Evolutionary conservation across 129 eudicot species (phyloP), one percentile per base, ranked within the genome.

Genomic region (Chrysanthemum makinoi): DNA sequence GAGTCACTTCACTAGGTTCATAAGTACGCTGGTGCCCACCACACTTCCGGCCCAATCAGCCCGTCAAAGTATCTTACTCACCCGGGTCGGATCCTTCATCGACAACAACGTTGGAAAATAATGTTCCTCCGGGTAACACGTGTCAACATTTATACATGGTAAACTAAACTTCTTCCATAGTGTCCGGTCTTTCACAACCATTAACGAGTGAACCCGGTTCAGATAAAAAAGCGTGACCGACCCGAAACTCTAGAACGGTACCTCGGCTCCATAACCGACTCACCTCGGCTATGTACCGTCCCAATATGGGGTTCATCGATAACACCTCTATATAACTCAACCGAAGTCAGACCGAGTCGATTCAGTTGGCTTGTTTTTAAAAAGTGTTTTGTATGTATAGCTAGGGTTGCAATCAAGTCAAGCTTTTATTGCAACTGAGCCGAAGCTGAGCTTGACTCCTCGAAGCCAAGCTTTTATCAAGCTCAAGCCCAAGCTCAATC

Each of bases 71-170:
- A 24, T 69, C 7, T 54, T 54, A 10, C 86, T 83, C 16, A 86
- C 79, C 10, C 97, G 88, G 1, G 73, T 56, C 1, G 95, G 91
- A 82, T 87, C 97, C 84, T 80, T 80, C 95, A 91, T 91, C 1
- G 91, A 87, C 74, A 87, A 78, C 10, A 91, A 79, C 20, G 97
- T 91, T 56, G 97, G 89, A 48, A 91, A 91, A 62, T 91, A 91
- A 65, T 91, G 97, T 62, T 91, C 95, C 20, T 91, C 97, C 24
- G 97, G 95, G 75, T 87, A 91, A 70, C 97, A 91, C 17, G 97
- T 77, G 43, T 85, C 64, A n/a, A 71, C 22, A 69, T 87, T 73
- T 51, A 77, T 58, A 72, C 97, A 91, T 2, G 91, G 89, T 63
- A 85, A 24, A 49, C 77, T 47, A 52, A 91, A 91, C 71, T 91